Conservation (phyloP, 805 yeast species). For the Pichia membranifaciens region DNA sequence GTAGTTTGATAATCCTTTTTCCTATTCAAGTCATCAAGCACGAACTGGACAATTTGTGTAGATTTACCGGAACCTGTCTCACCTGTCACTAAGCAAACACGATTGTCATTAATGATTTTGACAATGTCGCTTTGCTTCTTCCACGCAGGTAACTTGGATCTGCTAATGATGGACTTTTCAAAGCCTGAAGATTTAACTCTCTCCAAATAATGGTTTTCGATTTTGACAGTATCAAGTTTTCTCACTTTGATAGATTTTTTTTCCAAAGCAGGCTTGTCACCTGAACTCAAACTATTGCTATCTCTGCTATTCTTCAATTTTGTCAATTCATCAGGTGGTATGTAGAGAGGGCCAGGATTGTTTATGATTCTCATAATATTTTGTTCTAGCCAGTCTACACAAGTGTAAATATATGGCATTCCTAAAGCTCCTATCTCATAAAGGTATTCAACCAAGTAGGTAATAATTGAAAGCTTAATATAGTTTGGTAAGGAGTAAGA, state of each 20-base stretch:
- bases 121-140: slow-evolving; percentile 51
- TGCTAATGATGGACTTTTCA: slow-evolving; percentile 32
- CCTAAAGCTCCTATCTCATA: slow-evolving; percentile 48
- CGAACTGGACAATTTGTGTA: slow-evolving; percentile 88
- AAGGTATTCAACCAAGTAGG: slow-evolving; percentile 41
- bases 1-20: slow-evolving; percentile 46
- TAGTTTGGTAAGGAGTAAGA: slow-evolving; percentile 60
- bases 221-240: slow-evolving; percentile 27
- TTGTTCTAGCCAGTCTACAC: slow-evolving; percentile 75
- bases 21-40: slow-evolving; percentile 59
- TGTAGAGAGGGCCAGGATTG: slow-evolving; percentile 68
- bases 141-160: slow-evolving; percentile 83
- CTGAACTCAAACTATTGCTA: not conserved
- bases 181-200: slow-evolving; percentile 19
- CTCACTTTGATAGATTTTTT: slow-evolving; percentile 14
- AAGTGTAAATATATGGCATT: slow-evolving; percentile 58
- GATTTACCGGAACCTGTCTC: slow-evolving; percentile 98
- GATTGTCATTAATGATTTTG: slow-evolving; percentile 47
- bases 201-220: slow-evolving; percentile 32
- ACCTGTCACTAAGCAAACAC: slow-evolving; percentile 80
- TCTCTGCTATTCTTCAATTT: not conserved
- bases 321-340: slow-evolving; percentile 15
- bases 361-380: slow-evolving; percentile 52
- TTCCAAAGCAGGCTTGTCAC: not conserved
- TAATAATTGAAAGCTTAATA: slow-evolving; percentile 53